phyloP scores from a whole-genome alignment of 2,329 filamentous ascomycete species.

The Tolypocladium sp. region DNA sequence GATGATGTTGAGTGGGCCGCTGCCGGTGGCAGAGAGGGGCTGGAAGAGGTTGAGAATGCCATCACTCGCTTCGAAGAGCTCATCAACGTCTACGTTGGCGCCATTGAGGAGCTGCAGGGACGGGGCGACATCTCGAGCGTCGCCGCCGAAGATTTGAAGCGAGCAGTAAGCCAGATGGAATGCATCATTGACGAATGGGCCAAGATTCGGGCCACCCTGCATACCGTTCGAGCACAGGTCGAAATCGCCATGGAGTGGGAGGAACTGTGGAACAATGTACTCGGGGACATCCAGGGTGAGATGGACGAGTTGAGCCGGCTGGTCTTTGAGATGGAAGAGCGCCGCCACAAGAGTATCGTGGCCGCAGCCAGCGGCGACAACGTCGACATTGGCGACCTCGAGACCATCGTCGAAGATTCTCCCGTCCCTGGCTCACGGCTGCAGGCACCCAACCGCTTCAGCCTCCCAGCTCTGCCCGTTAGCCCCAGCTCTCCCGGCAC shows the following conservation, averaged over 20 bases:
- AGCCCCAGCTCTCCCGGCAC: conserved; percentile 52
- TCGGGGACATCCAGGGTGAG: conserved; percentile 88
- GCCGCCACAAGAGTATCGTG: conserved; percentile 70
- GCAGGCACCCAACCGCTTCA: conserved; percentile 56
- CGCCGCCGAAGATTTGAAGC: conserved; percentile 59
- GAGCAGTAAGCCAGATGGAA: conserved; percentile 83
- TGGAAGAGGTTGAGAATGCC: conserved; percentile 63
- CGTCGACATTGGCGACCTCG: conserved; percentile 77
- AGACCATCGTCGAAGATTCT: conserved; percentile 87
- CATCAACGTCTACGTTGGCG: conserved; percentile 84
- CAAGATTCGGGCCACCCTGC: conserved; percentile 68
- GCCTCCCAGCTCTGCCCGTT: conserved; percentile 53
- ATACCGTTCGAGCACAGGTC: conserved; percentile 77
- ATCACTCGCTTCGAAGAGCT: conserved; percentile 80
- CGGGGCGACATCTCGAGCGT: conserved; percentile 68
- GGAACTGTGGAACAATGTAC: conserved; percentile 86
- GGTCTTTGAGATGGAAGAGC: conserved; percentile 97
- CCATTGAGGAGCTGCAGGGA: conserved; percentile 84
- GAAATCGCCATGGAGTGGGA: conserved; percentile 99
- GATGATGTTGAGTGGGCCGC: conserved; percentile 98
- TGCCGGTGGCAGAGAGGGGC: conserved; percentile 70
- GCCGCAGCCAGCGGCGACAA: conserved; percentile 52
- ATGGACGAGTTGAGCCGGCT: conserved; percentile 68
- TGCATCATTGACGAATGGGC: conserved; percentile 76
- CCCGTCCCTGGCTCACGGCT: conserved; percentile 47